Evolutionary conservation across 495 filamentous ascomycete genomes (phyloP), one percentile per base, ranked within the genome.

Genomic region (Amorphotheca resinae): DNA sequence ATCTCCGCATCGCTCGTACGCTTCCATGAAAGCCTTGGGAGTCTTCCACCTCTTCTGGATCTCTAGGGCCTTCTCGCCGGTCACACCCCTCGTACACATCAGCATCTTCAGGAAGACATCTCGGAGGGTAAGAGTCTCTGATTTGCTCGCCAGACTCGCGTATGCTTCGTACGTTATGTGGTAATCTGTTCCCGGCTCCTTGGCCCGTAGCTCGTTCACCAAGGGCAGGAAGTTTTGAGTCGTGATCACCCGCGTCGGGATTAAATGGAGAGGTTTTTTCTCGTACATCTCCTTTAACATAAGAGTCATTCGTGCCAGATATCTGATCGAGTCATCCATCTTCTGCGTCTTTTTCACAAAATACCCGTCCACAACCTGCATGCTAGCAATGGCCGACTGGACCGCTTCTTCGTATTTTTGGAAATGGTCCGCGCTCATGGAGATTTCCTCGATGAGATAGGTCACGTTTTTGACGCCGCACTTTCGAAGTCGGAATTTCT

Each of bases 31-130:
- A 4, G 72, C 72, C 36, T 68, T 67, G 2, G 85, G 85, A 9
- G 84, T 91, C 44, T 66, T 71, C 79, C 82, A 93, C 9, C 64
- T 55, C 48, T 71, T 75, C 48, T 88, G 84, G 9, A 93, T 85
- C 59, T 86, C 84, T 2, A 87, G 56, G 0, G 85, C 84, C 56
- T 86, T 88, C 49, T 91, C 84, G 0, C 82, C 80, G 3, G 76
- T 79, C n/a, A 93, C 64, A 1, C 83, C 80, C 18, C 71, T 69
- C 8, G 76, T 82, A 51, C 81, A 85, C 84, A 93, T 89, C 38
- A 93, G 64, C 83, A 93, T 89, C 58, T 89, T 89, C 17, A 91
- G 56, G 52, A 72, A 89, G 0, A 89, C 56, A 46, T 93, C 85
- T 30, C 83, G 68, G 16, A 89, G 65, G 2, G 81, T 80, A 33